A percentile compares a stretch with the other conserved stretches of the same genome.
phyloP scores from a whole-genome alignment of 2,329 filamentous ascomycete species.

The Colletotrichum chlorophyti region DNA sequence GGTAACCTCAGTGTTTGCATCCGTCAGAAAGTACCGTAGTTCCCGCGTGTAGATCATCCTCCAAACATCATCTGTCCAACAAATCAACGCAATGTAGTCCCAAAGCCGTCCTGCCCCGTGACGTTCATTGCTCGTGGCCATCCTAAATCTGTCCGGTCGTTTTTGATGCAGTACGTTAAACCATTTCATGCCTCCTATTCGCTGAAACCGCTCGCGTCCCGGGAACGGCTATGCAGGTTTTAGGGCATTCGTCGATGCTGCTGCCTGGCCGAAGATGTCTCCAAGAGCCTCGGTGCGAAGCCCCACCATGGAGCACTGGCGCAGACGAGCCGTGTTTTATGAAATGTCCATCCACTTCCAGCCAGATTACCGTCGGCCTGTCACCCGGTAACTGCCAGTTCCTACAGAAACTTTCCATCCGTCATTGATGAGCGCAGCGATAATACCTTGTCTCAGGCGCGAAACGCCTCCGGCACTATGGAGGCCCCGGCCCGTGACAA shows the following conservation, averaged over 20 bases:
- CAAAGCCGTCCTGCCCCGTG: background rate
- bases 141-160: background rate
- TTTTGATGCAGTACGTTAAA: no score
- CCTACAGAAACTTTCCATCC: slow-evolving; percentile 84
- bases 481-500: slow-evolving; percentile 82
- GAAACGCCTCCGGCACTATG: slow-evolving; percentile 82
- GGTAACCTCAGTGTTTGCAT: no score
- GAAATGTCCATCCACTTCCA: background rate
- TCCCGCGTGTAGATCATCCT: background rate
- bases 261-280: slow-evolving; percentile 1
- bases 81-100: background rate
- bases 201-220: background rate
- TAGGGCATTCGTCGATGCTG: slow-evolving; percentile 5
- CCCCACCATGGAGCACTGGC: background rate
- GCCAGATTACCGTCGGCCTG: slow-evolving; percentile 55
- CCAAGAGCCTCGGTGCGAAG: background rate
- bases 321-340: background rate
- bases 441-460: slow-evolving; percentile 81
- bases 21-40: no score
- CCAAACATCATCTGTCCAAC: background rate
- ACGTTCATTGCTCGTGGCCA: background rate
- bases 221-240: background rate
- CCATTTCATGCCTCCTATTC: no score
- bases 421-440: slow-evolving; percentile 73
- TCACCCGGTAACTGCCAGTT: slow-evolving; percentile 74